These are phyloP conservation scores for Solanum piurae DNA, from an alignment of 257 asterid species.

Conservation along the genomic window DNA sequence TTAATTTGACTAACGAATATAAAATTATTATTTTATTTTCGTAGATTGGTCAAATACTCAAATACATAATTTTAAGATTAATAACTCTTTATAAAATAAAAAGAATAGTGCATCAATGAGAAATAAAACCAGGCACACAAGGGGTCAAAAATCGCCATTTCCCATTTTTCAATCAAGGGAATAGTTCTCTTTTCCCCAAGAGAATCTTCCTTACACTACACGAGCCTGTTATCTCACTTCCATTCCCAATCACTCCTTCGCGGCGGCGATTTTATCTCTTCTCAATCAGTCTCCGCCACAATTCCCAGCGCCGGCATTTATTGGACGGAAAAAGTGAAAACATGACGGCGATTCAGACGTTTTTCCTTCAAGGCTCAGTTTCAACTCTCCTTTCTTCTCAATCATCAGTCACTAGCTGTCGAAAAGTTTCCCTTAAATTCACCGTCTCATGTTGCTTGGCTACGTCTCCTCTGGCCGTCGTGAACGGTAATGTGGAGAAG, in stretches of 20 bases:
- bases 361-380: background rate
- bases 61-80: too few relatives aligned
- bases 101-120: too few relatives aligned
- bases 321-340: background rate
- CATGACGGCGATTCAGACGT: background rate
- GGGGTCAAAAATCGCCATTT: too few relatives aligned
- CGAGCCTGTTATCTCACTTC: background rate
- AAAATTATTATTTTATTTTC: too few relatives aligned
- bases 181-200: background rate
- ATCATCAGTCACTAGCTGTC: background rate
- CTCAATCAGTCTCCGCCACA: background rate
- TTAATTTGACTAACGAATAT: too few relatives aligned
- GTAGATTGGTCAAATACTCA: too few relatives aligned
- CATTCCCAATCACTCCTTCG: background rate
- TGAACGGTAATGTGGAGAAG: constrained; percentile 27
- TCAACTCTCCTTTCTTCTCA: background rate
- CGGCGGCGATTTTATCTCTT: background rate
- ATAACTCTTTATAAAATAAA: too few relatives aligned
- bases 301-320: background rate
- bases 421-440: constrained; percentile 25
- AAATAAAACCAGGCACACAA: too few relatives aligned
- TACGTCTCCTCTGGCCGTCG: constrained; percentile 30
- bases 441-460: constrained; percentile 29
- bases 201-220: background rate
- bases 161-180: too few relatives aligned